Percentiles rank a stretch among this genome's conserved stretches.
phyloP scores from a whole-genome alignment of 805 yeast species.

The Candida boleticola region DNA sequence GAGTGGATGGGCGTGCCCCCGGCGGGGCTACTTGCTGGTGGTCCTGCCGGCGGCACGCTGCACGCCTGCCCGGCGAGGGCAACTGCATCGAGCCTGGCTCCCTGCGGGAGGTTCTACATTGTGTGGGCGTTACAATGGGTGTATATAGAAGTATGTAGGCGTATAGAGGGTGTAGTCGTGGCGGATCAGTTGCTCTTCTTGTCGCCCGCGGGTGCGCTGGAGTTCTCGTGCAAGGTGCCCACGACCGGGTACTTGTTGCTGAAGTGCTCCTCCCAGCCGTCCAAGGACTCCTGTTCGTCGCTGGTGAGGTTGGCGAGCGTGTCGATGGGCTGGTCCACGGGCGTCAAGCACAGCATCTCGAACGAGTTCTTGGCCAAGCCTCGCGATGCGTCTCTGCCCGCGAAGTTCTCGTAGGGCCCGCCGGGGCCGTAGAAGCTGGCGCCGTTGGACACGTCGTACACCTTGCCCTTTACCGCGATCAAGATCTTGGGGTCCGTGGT shows the following conservation, averaged over 20 bases:
- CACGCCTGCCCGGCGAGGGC: no score
- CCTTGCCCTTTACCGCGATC: constrained; percentile 81
- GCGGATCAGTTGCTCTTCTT: no score
- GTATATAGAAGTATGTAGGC: no score
- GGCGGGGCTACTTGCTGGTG: no score
- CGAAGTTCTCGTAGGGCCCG: constrained; percentile 92
- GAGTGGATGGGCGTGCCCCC: no score
- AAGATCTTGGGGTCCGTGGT: constrained; percentile 75
- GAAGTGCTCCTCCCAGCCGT: constrained; percentile 85
- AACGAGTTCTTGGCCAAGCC: constrained; percentile 89
- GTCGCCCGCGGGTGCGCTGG: no score
- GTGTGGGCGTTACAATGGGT: no score
- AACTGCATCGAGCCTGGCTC: no score
- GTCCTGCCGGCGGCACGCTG: no score
- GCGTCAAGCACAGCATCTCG: constrained; percentile 62
- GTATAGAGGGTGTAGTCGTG: no score
- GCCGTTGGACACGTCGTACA: constrained; percentile 79
- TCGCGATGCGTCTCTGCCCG: constrained; percentile 93
- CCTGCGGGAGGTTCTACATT: no score
- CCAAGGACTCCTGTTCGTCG: constrained; percentile 63
- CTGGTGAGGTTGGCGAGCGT: constrained; percentile 56
- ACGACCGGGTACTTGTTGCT: constrained; percentile 76
- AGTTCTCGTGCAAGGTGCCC: constrained; percentile 52
- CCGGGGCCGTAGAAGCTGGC: constrained; percentile 91
- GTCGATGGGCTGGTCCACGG: constrained; percentile 78